Base-by-base conservation (phyloP, 2,329 filamentous ascomycete species). In the Ophiostoma montium region DNA sequence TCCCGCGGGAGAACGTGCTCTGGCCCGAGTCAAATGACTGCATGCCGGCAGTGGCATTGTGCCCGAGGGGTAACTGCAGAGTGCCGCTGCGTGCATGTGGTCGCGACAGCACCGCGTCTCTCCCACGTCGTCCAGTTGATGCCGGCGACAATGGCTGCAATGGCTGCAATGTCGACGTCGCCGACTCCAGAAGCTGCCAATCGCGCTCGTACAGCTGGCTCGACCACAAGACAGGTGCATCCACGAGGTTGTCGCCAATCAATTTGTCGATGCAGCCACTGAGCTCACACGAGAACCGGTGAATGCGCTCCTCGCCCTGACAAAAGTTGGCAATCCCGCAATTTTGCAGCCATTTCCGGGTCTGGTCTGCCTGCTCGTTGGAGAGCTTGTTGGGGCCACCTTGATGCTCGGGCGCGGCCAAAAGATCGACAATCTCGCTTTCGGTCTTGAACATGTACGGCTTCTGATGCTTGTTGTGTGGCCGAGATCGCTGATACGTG, bases 321-420 rank as follows among this genome's bases (percentile, higher is more conserved):
- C 92, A 98, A 57, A 96, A 90, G 60, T 95, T 95, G 62, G 94
- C 87, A 31, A 96, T 82, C 13, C 80, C 80, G 55, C 82, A 83
- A 56, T 84, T 79, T 45, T 84, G 79, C 48, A 96, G 71, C 87
- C 90, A 98, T 50, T 80, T 78, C 18, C 76, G 70, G 0, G 88
- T 95, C 56, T 88, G 80, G 47, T 94, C 86, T 0, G 89, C 82
- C 62, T 96, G 92, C 49, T 95, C 87, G 60, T 96, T 90, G n/a
- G 86, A 89, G 12, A 98, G 74, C 63, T 98, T 98, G 63, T 94
- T 94, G 0, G 87, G 86, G 0, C 92, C 90, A 12, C 89, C 90
- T 57, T 94, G 86, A 48, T 86, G 86, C 50, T 84, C 80, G 0
- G 77, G 72, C 5, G 88, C 88, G 30, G 89, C 87, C 61, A 96